Evolutionary conservation across 805 yeast genomes (phyloP), one percentile per base, ranked within the genome.

Genomic region (Yarrowia bubula): DNA sequence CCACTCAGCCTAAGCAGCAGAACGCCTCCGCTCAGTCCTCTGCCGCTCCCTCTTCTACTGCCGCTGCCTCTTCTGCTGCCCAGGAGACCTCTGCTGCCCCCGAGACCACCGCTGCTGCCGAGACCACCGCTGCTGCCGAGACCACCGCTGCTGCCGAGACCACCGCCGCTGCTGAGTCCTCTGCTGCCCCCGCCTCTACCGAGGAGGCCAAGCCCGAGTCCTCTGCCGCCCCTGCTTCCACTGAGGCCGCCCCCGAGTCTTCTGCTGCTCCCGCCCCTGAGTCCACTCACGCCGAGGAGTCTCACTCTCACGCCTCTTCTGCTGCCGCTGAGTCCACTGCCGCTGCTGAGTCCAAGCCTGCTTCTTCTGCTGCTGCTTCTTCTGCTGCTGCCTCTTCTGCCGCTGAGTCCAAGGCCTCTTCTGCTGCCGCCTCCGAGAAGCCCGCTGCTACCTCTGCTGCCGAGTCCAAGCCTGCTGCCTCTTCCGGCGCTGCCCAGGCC

Each of bases 1-100:
- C 47, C 43, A 58, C 50, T 15, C 9, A 58, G 50, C 64, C 64
- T 43, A 58, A 58, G 64, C 50, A 31, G 35, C 35, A 43, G 51
- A 35, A 44, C 33, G 42, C 42, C 22, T 17, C 35, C 9, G 51
- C 64, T 11, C 1, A 32, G 14, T 35, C 64, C 13, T 8, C 43
- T 14, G 51, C 64, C 15, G 22, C 64, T 15, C n/a, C 63, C 9
- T 32, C 48, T 10, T 32, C 50, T 8, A 10, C 63, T 32, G 63
- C 47, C 17, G 37, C 63, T 17, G 17, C 48, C 14, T 39, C 61
- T 8, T 31, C 47, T 6, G 48, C 62, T 11, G 44, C 46, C 17
- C 9, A 46, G 9, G 47, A 39, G 61, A 14, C 48, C 13, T 15
- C 62, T 28, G 28, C 46, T 31, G 48, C 64, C 22, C 37, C 64